These are phyloP conservation scores for Apiosordaria backusii DNA, from an alignment of 495 filamentous ascomycete species.

Conservation along the genomic window DNA sequence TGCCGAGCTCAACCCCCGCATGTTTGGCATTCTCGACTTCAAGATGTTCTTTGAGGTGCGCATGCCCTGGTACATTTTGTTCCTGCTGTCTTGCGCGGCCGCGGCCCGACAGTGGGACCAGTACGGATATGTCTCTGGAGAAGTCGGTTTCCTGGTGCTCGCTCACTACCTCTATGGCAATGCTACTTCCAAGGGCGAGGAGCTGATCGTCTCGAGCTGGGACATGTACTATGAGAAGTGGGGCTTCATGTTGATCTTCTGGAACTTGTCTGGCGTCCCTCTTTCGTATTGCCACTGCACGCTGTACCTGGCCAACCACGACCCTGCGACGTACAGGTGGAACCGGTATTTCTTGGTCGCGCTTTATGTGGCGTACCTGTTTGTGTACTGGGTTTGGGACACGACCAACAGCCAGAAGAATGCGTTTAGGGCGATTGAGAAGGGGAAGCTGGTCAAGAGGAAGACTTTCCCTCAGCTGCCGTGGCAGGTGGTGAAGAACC, in stretches of 20 bases:
- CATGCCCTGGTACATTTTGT: constrained; percentile 92
- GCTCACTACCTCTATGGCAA: constrained; percentile 96
- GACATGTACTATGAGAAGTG: constrained; percentile 99
- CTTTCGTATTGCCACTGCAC: constrained; percentile 96
- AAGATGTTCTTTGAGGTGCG: constrained; percentile 99
- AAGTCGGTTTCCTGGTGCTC: constrained; percentile 83
- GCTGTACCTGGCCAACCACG: constrained; percentile 86
- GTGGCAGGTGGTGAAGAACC: constrained; percentile 84
- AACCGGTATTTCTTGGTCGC: constrained; percentile 60
- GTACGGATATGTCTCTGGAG: constrained; percentile 87
- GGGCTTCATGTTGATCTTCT: constrained; percentile 99
- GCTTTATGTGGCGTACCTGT: constrained; percentile 71
- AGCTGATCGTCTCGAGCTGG: constrained; percentile 89
- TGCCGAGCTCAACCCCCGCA: constrained; percentile 90
- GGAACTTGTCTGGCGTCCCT: constrained; percentile 96
- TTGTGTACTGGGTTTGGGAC: constrained; percentile 91
- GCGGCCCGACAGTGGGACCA: constrained; percentile 83
- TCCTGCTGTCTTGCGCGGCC: constrained; percentile 71
- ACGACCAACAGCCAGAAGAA: constrained; percentile 94
- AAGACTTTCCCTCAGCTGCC: constrained; percentile 91
- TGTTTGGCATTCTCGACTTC: constrained; percentile 91
- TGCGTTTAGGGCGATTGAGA: constrained; percentile 78
- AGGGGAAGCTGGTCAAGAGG: constrained; percentile 66
- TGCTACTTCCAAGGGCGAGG: constrained; percentile 94
- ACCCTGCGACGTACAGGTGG: constrained; percentile 78